A percentile compares a stretch with the other conserved stretches of the same genome.
Conservation (phyloP, 768 basidiomycete genomes). For the Strobilomyces dryophilus region DNA sequence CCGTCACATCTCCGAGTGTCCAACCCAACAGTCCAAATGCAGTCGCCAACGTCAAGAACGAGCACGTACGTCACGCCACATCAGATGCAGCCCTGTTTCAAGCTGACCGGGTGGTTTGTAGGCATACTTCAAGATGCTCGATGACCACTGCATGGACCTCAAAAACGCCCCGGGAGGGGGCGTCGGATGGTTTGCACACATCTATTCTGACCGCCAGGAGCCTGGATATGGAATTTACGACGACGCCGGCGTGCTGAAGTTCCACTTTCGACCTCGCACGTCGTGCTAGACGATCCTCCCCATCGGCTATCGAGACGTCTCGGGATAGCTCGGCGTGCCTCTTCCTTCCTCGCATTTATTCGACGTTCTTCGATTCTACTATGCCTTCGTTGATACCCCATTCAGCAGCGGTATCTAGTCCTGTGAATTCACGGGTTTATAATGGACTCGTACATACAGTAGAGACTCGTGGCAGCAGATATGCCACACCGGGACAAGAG, state of each 20-base stretch:
- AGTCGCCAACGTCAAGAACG: slow-evolving; percentile 56
- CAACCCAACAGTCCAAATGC: slow-evolving; percentile 62
- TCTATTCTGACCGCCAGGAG: slow-evolving; percentile 62
- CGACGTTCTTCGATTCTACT: neutral
- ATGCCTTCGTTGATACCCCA: neutral
- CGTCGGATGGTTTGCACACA: slow-evolving; percentile 80
- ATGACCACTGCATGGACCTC: slow-evolving; percentile 57
- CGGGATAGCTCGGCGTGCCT: neutral
- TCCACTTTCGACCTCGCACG: slow-evolving; percentile 58
- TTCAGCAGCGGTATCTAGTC: neutral
- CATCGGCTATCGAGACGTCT: neutral
- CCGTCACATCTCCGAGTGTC: slow-evolving; percentile 53
- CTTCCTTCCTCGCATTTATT: neutral
- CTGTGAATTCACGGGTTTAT: too few relatives aligned
- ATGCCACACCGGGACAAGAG: too few relatives aligned
- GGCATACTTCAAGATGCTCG: slow-evolving; percentile 62
- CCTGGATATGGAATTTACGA: slow-evolving; percentile 72
- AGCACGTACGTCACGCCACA: slow-evolving; percentile 41
- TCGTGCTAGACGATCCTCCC: slow-evolving; percentile 39
- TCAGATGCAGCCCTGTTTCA: neutral
- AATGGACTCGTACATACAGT: too few relatives aligned
- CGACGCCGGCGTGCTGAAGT: slow-evolving; percentile 47
- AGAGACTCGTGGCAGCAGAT: too few relatives aligned
- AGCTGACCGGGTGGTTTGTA: slow-evolving; percentile 1
- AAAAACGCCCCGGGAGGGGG: slow-evolving; percentile 58